Conservation (phyloP, 2,329 filamentous ascomycete genomes). For the Torrubiellomyces zombiae region DNA sequence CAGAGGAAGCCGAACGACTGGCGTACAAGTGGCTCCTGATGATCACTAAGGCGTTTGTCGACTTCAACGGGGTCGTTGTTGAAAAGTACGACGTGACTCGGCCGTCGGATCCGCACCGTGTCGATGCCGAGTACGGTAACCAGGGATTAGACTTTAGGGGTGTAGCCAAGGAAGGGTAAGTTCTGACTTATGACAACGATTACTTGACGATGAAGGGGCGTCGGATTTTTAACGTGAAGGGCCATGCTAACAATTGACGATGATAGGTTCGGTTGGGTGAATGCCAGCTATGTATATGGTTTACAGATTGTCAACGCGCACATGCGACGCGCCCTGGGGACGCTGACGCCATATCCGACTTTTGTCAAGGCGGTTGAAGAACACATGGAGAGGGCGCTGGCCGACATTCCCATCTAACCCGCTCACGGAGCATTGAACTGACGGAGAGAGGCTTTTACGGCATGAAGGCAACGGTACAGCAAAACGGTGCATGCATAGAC, state of each 20-base stretch:
- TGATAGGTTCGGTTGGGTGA: conserved; percentile 93
- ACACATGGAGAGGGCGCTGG: conserved; percentile 35
- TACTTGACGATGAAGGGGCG: conserved; percentile 1
- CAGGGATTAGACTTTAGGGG: conserved; percentile 92
- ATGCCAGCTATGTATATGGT: conserved; percentile 92
- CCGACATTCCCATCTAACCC: no score
- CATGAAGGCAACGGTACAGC: no score
- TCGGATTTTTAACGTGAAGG: background rate
- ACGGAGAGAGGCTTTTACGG: no score
- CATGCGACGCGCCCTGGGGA: conserved; percentile 75
- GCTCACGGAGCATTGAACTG: no score
- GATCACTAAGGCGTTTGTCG: conserved; percentile 96
- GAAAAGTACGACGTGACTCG: conserved; percentile 97
- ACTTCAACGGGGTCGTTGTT: conserved; percentile 95
- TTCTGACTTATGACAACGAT: no score
- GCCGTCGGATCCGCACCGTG: conserved; percentile 76
- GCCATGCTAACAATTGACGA: background rate
- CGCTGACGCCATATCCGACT: conserved; percentile 71
- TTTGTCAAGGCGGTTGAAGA: conserved; percentile 53
- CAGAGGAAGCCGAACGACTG: conserved; percentile 73
- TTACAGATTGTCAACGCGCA: conserved; percentile 77
- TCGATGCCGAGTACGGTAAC: conserved; percentile 95
- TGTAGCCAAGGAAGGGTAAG: conserved; percentile 88
- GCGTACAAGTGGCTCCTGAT: conserved; percentile 97
- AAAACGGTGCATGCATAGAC: no score